phyloP scores from a whole-genome alignment of 1,284 basidiomycete genomes.

The Cutaneotrichosporon mucoides region DNA sequence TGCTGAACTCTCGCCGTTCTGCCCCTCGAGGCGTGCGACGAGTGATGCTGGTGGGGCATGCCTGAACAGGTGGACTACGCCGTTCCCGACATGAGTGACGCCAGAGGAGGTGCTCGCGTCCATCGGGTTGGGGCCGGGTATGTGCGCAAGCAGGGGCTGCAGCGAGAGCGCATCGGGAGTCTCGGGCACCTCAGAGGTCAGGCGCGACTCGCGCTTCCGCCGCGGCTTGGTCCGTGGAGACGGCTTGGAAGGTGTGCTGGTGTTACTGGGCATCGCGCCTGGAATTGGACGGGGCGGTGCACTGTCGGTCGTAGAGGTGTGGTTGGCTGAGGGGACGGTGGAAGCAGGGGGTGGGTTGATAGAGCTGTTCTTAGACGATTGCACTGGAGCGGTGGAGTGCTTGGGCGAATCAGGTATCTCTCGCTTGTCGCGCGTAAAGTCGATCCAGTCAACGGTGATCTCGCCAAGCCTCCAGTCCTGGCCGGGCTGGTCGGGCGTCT shows the following conservation, averaged over 20 bases:
- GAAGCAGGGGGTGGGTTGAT: constrained; percentile 6
- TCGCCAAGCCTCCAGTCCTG: constrained; percentile 41
- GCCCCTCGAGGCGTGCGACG: constrained; percentile 35
- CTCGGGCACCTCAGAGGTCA: constrained; percentile 4
- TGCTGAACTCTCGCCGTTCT: constrained; percentile 28
- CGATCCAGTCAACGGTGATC: constrained; percentile 47
- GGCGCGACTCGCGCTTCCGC: constrained; percentile 4
- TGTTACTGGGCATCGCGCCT: constrained; percentile 10
- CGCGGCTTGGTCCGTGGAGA: constrained; percentile 8
- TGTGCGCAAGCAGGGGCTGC: constrained; percentile 44
- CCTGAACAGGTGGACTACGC: constrained; percentile 50
- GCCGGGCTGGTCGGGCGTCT: constrained; percentile 1
- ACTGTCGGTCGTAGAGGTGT: background rate
- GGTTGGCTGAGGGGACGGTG: background rate
- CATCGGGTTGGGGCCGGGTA: constrained; percentile 40
- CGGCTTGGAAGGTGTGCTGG: background rate
- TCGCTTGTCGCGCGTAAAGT: constrained; percentile 45
- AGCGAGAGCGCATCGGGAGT: constrained; percentile 33
- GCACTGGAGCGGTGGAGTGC: too few species aligned
- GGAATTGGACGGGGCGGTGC: background rate
- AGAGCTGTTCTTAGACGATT: constrained; percentile 3
- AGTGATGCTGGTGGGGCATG: constrained; percentile 43
- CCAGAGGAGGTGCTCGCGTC: constrained; percentile 36
- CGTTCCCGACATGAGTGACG: constrained; percentile 45
- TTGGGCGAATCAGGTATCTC: background rate